Evolutionary conservation across 805 yeast species (phyloP).

Genomic region (Wickerhamomyces rabaulensis): DNA sequence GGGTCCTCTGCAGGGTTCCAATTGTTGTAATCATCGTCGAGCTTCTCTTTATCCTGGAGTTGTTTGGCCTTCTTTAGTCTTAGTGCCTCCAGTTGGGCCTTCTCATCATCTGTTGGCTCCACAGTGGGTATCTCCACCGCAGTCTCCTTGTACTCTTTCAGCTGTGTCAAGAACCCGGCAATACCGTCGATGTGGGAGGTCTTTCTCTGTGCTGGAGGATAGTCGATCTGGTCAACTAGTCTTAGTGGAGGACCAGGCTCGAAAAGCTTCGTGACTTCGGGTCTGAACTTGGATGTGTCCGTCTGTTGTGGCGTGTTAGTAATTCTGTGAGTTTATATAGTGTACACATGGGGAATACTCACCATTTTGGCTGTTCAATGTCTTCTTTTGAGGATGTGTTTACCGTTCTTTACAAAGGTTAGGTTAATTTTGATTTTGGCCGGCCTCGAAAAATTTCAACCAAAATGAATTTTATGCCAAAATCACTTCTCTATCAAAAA

Average conservation of each 20-base stretch:
- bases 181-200: constrained; percentile 17
- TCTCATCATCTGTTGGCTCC: constrained; percentile 24
- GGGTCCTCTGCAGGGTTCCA: constrained; percentile 60
- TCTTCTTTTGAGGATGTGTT: too few relatives aligned
- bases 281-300: constrained; percentile 30
- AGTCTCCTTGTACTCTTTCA: constrained; percentile 26
- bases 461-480: not conserved
- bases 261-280: constrained; percentile 37
- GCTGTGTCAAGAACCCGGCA: constrained; percentile 14
- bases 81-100: constrained; percentile 25
- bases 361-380: not conserved
- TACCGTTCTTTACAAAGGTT: too few relatives aligned
- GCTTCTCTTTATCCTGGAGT: constrained; percentile 18
- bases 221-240: constrained; percentile 17
- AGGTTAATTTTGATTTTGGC: too few relatives aligned
- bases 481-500: not conserved
- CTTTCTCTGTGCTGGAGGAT: constrained; percentile 11
- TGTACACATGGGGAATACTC: too few relatives aligned
- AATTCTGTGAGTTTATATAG: too few relatives aligned
- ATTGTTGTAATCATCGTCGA: constrained; percentile 30
- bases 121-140: constrained; percentile 8
- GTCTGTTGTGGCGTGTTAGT: constrained; percentile 12
- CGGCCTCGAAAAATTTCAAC: not conserved
- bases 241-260: constrained; percentile 24
- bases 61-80: constrained; percentile 23